A percentile compares a stretch with the other conserved stretches of the same genome.
Evolutionary conservation across 208 protist genomes (phyloP).

Genomic region (Acanthamoeba castellanii): DNA sequence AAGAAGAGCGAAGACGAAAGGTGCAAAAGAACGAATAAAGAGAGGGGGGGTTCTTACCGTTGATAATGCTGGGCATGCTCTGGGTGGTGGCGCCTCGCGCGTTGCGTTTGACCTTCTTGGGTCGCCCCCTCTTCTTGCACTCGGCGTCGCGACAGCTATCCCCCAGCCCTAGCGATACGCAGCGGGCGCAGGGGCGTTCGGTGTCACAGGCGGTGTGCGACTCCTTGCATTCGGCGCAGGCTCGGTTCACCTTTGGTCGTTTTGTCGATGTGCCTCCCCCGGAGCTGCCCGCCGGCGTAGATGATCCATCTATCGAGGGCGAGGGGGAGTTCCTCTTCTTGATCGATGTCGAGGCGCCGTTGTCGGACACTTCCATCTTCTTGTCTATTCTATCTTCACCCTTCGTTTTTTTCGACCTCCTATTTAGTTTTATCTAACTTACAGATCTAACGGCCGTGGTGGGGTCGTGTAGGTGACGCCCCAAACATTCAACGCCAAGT

Average conservation of each 20-base stretch:
- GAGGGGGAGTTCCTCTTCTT: background rate
- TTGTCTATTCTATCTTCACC: no score
- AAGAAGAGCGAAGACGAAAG: no score
- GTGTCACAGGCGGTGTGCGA: slow-evolving; percentile 58
- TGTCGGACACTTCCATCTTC: no score
- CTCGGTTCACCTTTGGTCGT: slow-evolving; percentile 23
- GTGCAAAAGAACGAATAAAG: background rate
- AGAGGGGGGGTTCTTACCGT: background rate
- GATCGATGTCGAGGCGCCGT: no score
- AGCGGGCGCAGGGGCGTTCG: slow-evolving; percentile 39
- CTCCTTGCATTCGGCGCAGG: slow-evolving; percentile 56
- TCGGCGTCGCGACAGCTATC: slow-evolving; percentile 37
- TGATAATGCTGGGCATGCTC: slow-evolving; percentile 20
- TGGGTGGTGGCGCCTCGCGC: background rate
- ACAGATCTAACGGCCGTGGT: no score
- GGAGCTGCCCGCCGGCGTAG: background rate
- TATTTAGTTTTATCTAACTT: no score
- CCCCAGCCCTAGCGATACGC: slow-evolving; percentile 29
- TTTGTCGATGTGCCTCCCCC: background rate
- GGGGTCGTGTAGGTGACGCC: no score
- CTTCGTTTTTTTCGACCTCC: no score
- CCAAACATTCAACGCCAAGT: no score
- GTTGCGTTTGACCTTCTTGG: slow-evolving; percentile 4
- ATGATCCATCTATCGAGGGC: background rate
- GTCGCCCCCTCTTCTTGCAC: slow-evolving; percentile 60